Conservation (phyloP, 1,284 basidiomycete genomes). For the Ceratobasidium sp. region DNA sequence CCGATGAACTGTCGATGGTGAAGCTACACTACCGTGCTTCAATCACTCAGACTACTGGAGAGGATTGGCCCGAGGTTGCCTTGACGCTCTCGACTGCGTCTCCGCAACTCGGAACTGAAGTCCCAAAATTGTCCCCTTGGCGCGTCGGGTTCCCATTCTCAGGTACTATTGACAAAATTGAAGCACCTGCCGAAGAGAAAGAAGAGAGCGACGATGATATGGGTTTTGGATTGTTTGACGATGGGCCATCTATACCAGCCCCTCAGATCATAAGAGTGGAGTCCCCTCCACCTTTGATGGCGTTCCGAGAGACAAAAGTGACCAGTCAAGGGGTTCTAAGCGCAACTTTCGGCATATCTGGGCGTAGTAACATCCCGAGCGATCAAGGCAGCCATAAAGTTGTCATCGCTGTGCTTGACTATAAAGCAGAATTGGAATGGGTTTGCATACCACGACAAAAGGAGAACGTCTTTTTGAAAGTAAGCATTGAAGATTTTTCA, state of each 20-base stretch:
- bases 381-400: conserved; percentile 57
- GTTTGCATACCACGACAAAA: conserved; percentile 40
- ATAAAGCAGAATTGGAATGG: conserved; percentile 46
- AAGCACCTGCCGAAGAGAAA: not conserved
- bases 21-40: conserved; percentile 45
- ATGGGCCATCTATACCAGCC: no score
- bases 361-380: conserved; percentile 37
- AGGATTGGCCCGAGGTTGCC: conserved; percentile 43
- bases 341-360: conserved; percentile 40
- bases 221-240: not conserved
- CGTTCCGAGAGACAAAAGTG: not conserved
- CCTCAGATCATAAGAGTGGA: not conserved
- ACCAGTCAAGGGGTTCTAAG: conserved; percentile 20
- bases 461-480: conserved; percentile 42
- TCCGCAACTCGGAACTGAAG: conserved; percentile 42
- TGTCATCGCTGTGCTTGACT: conserved; percentile 57
- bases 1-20: conserved; percentile 33
- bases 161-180: not conserved
- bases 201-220: conserved; percentile 3
- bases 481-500: not conserved
- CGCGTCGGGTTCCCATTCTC: conserved; percentile 40
- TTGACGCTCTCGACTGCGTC: conserved; percentile 45
- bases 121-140: conserved; percentile 43
- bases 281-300: not conserved
- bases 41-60: conserved; percentile 45